Evolutionary conservation across 2,329 filamentous ascomycete species (phyloP).

Genomic region (Ophiostoma triangulosporum): DNA sequence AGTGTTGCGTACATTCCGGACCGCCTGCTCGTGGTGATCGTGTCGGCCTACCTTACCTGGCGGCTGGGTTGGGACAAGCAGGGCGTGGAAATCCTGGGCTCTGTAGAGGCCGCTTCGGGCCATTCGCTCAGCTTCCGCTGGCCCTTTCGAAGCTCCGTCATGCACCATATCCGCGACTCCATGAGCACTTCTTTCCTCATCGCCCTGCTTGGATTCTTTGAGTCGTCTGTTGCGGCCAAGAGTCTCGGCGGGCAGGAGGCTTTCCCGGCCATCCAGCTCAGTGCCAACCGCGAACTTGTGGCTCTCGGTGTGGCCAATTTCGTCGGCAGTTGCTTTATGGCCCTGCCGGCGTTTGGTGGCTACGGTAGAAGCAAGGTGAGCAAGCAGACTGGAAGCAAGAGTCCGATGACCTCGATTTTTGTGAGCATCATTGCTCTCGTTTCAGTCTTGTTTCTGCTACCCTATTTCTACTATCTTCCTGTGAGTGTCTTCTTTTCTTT

Average conservation of each 20-base stretch:
- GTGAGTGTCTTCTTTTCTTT: conserved; percentile 28
- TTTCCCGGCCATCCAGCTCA: conserved; percentile 69
- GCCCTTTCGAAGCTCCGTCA: conserved; percentile 63
- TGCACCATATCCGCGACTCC: conserved; percentile 71
- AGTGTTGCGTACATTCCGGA: conserved; percentile 81
- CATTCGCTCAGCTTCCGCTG: conserved; percentile 68
- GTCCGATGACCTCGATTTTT: conserved; percentile 85
- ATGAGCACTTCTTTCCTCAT: conserved; percentile 90
- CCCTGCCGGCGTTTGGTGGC: conserved; percentile 84
- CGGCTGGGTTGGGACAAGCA: conserved; percentile 61
- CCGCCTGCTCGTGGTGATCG: conserved; percentile 74
- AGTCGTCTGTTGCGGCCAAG: conserved; percentile 92
- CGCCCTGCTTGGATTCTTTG: conserved; percentile 92
- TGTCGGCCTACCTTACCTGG: conserved; percentile 71
- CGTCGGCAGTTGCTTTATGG: conserved; percentile 83
- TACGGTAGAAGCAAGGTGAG: conserved; percentile 96
- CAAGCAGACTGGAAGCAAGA: conserved; percentile 78
- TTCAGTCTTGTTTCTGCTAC: conserved; percentile 68
- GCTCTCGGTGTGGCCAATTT: conserved; percentile 84
- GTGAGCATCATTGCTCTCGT: conserved; percentile 71
- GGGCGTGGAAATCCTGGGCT: conserved; percentile 72
- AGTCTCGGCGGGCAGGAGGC: conserved; percentile 59
- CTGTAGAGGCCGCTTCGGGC: conserved; percentile 62
- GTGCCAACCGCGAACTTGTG: conserved; percentile 84
- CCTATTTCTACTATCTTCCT: conserved; percentile 88